A percentile compares a stretch with the other conserved stretches of the same genome.
Conservation (phyloP, 2,329 filamentous ascomycete species). For the Aspergillus pseudoterreus region DNA sequence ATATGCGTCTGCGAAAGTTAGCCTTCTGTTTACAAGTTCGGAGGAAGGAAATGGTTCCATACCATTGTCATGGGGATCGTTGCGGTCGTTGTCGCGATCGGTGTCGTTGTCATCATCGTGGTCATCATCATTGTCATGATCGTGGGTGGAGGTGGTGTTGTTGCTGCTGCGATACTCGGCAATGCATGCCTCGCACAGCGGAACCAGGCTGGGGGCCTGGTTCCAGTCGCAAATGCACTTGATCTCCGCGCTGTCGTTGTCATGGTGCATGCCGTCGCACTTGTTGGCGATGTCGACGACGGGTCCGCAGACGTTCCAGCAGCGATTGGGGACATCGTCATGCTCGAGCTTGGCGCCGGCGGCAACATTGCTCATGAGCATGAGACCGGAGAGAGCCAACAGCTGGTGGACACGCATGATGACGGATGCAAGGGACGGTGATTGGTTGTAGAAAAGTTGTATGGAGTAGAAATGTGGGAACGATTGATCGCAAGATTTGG, state of each 20-base stretch:
- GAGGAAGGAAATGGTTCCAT: constrained; percentile 1
- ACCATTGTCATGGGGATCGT: constrained; percentile 25
- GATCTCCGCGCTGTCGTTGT: constrained; percentile 23
- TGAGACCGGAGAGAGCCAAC: constrained; percentile 21
- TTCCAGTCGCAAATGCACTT: constrained; percentile 28
- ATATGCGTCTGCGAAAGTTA: constrained; percentile 24
- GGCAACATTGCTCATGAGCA: constrained; percentile 20
- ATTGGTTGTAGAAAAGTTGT: background rate
- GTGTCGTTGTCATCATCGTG: constrained; percentile 11
- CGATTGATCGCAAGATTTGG: background rate
- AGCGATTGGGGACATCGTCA: constrained; percentile 26
- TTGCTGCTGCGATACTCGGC: constrained; percentile 19
- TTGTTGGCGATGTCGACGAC: constrained; percentile 21
- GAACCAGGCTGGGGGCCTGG: constrained; percentile 22
- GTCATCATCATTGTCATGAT: constrained; percentile 13
- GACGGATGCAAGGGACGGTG: background rate
- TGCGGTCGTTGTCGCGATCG: constrained; percentile 9
- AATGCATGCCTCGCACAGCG: constrained; percentile 31
- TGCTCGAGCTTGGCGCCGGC: constrained; percentile 24
- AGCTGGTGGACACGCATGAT: constrained; percentile 22
- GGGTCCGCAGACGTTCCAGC: constrained; percentile 23
- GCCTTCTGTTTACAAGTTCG: background rate
- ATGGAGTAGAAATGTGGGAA: background rate
- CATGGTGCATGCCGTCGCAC: constrained; percentile 19
- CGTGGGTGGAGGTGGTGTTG: constrained; percentile 8